phyloP scores from a whole-genome alignment of 441 rosid genomes.

The Populus hybrid region DNA sequence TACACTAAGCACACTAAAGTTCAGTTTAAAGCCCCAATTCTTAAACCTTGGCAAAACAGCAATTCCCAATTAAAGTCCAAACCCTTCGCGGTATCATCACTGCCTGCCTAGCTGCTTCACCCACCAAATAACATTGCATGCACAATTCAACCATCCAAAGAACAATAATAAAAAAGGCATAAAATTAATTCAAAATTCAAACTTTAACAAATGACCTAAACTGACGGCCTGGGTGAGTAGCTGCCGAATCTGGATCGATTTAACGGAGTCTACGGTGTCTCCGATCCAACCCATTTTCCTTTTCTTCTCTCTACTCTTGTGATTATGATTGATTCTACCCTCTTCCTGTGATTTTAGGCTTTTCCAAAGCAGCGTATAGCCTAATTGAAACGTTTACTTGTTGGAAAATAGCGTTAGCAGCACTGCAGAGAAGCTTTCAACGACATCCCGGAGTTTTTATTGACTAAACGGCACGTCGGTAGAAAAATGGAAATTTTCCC shows the following conservation, averaged over 20 bases:
- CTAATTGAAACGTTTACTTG: too few species aligned
- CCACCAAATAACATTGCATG: neutral
- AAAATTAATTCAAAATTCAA: neutral
- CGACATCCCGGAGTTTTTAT: neutral
- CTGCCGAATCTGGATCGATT: slow-evolving; percentile 75
- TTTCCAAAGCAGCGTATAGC: neutral
- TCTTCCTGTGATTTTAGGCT: neutral
- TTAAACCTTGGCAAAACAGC: neutral
- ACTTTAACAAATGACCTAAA: slow-evolving; percentile 44
- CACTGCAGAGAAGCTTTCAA: neutral
- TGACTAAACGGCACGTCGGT: neutral
- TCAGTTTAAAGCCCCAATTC: neutral
- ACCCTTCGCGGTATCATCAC: neutral
- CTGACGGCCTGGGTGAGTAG: slow-evolving; percentile 68
- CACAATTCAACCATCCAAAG: neutral
- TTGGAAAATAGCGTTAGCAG: too few species aligned
- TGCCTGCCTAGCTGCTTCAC: neutral
- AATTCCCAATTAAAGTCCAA: neutral
- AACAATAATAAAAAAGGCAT: too few species aligned
- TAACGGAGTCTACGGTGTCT: slow-evolving; percentile 62
- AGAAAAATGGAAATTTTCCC: neutral
- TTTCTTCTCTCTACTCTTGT: neutral
- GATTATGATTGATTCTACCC: neutral
- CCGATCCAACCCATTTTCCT: slow-evolving; percentile 67
- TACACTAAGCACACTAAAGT: neutral